Base-by-base conservation (phyloP, 805 yeast genomes). In the Ogataea pilisensis region DNA sequence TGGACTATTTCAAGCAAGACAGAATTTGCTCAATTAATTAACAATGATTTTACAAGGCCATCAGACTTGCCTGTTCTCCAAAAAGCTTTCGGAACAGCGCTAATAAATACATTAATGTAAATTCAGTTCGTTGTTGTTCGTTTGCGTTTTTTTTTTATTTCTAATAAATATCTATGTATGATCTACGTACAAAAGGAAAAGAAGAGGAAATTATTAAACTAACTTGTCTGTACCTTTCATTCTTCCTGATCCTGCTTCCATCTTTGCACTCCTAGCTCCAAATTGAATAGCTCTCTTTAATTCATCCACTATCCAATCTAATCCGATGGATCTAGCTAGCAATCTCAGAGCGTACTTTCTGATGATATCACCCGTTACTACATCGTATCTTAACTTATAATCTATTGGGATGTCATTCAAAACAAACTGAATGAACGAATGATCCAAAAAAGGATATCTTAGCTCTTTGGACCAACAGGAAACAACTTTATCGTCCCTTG, bases 251-350 rank as follows among this genome's bases (percentile, higher is more conserved):
- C 91, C 91, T 3, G 79, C 71, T 46, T 85, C 90, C 82, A 93
- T 79, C 61, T 91, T 95, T 1, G 99, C 99, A 57, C 95, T 83
- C 48, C 85, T 81, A 0, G 98, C 86, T 0, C 99, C 99, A 61
- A 93, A 93, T 57, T 93, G 99, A 45, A 93, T 89, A 0, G 99
- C 99, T 35, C 99, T 70, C 57, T 93, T 93, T 1, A 84, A 78
- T 56, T 93, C 98, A 18, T 69, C 66, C 14, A 78, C 65, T 0
- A 89, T 93, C 58, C 70, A 72, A 0, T 48, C 57, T 16, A 82
- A 49, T 0, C 52, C 58, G 27, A 58, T 39, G 2, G n/a, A 9
- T 0, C 48, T 49, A 0, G 97, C 96, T 7, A 85, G 54, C 36
- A 66, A 61, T 36, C 98, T 63, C 31, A 93, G 63, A 1, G 84